Evolutionary conservation across 352 stramenopile species (phyloP).

Genomic region (Pythium vanterpoolii): DNA sequence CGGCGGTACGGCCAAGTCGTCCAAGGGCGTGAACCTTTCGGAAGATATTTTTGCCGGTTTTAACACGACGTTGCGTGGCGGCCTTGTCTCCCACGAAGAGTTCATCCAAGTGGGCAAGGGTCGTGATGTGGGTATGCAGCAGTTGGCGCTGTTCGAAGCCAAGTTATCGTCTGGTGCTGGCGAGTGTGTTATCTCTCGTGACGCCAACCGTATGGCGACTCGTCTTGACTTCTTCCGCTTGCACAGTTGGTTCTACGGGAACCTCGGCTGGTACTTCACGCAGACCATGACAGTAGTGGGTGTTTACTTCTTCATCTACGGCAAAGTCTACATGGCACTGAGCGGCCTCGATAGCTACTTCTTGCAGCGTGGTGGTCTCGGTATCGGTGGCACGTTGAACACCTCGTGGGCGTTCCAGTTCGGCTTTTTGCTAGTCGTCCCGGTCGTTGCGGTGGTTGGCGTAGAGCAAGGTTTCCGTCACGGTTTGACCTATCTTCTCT

Average conservation of each 20-base stretch:
- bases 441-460: slow-evolving; percentile 95
- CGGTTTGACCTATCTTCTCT: slow-evolving; percentile 90
- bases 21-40: slow-evolving; percentile 81
- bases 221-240: slow-evolving; percentile 97
- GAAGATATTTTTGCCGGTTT: slow-evolving; percentile 90
- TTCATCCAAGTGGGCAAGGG: slow-evolving; percentile 94
- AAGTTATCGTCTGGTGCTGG: slow-evolving; percentile 96
- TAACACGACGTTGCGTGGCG: slow-evolving; percentile 76
- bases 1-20: slow-evolving; percentile 78
- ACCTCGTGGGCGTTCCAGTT: slow-evolving; percentile 96
- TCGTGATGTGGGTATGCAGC: slow-evolving; percentile 98
- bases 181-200: slow-evolving; percentile 96
- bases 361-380: slow-evolving; percentile 90
- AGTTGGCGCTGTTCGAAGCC: slow-evolving; percentile 98
- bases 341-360: slow-evolving; percentile 91
- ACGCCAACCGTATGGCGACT: slow-evolving; percentile 94
- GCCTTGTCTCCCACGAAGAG: slow-evolving; percentile 74
- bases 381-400: slow-evolving; percentile 93
- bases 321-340: slow-evolving; percentile 94
- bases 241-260: slow-evolving; percentile 98
- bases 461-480: slow-evolving; percentile 96
- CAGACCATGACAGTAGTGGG: slow-evolving; percentile 97
- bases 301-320: slow-evolving; percentile 98
- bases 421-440: slow-evolving; percentile 95
- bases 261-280: slow-evolving; percentile 98